Conservation (phyloP, 2,329 filamentous ascomycete genomes). For the Fusarium nygamai region DNA sequence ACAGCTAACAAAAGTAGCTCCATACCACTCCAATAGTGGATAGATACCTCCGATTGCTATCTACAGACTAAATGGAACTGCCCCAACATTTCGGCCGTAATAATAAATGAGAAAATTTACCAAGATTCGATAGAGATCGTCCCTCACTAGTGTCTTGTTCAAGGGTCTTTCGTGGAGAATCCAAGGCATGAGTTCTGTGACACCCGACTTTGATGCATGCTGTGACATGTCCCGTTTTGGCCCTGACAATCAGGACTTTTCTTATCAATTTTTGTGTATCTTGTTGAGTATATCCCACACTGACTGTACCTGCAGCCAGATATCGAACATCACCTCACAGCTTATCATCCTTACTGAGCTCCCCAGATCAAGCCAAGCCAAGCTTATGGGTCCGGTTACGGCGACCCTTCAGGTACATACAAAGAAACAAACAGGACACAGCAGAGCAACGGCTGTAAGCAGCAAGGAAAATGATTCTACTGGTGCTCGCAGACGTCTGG, state of each 20-base stretch:
- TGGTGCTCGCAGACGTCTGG: slow-evolving; percentile 21
- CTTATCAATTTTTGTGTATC: not conserved
- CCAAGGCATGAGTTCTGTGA: slow-evolving; percentile 1
- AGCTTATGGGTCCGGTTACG: slow-evolving; percentile 26
- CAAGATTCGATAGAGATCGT: slow-evolving; percentile 33
- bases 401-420: not conserved
- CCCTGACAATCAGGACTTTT: not conserved
- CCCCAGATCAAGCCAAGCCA: slow-evolving; percentile 31
- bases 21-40: slow-evolving; percentile 18
- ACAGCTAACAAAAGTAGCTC: slow-evolving; percentile 4
- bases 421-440: slow-evolving; percentile 1
- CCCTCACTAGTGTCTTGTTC: slow-evolving; percentile 17
- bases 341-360: slow-evolving; percentile 24
- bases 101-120: slow-evolving; percentile 28
- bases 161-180: slow-evolving; percentile 18
- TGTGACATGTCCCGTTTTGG: not conserved
- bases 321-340: slow-evolving; percentile 4
- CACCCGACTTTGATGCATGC: not conserved
- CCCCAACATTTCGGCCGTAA: slow-evolving; percentile 40
- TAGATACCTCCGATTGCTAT: slow-evolving; percentile 20
- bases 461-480: slow-evolving; percentile 22
- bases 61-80: not conserved
- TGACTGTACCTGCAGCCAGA: slow-evolving; percentile 11
- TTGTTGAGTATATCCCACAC: not conserved
- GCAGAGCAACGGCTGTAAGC: slow-evolving; percentile 16